phyloP scores from a whole-genome alignment of 495 filamentous ascomycete genomes.

The Oidiodendron maius region DNA sequence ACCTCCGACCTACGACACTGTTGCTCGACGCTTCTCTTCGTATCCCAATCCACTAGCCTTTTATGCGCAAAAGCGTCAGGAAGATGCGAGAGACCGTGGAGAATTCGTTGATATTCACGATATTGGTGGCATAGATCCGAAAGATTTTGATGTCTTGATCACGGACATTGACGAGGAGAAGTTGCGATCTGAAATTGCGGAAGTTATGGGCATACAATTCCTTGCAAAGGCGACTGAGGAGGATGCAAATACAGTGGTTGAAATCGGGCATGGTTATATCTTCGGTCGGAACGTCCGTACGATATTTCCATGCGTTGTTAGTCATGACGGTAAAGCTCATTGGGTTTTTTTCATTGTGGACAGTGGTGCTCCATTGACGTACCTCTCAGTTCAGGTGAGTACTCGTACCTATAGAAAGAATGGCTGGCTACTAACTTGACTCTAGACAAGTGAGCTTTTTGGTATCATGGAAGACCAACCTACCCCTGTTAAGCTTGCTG shows the following conservation, averaged over 20 bases:
- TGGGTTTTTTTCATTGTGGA: not conserved
- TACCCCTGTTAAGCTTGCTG: not conserved
- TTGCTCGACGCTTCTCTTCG: not conserved
- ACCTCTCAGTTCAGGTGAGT: not conserved
- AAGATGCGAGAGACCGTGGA: not conserved
- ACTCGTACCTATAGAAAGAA: not conserved
- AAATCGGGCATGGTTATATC: not conserved
- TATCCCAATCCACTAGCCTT: not conserved
- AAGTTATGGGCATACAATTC: not conserved
- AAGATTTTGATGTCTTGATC: conserved; percentile 1
- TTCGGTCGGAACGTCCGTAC: not conserved
- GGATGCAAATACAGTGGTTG: not conserved
- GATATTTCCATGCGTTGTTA: not conserved
- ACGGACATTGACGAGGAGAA: not conserved
- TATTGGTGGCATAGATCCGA: not conserved
- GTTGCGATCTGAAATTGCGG: not conserved
- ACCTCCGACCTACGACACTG: not conserved
- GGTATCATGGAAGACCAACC: not conserved
- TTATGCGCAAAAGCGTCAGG: not conserved
- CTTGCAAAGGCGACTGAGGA: not conserved
- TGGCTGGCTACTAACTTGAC: not conserved
- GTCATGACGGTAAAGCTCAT: not conserved
- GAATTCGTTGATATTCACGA: not conserved
- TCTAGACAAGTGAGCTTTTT: not conserved
- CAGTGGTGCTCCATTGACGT: not conserved